These are phyloP conservation scores for Larix kaempferi DNA, from an alignment of 75 land plant species.

Conservation along the genomic window DNA sequence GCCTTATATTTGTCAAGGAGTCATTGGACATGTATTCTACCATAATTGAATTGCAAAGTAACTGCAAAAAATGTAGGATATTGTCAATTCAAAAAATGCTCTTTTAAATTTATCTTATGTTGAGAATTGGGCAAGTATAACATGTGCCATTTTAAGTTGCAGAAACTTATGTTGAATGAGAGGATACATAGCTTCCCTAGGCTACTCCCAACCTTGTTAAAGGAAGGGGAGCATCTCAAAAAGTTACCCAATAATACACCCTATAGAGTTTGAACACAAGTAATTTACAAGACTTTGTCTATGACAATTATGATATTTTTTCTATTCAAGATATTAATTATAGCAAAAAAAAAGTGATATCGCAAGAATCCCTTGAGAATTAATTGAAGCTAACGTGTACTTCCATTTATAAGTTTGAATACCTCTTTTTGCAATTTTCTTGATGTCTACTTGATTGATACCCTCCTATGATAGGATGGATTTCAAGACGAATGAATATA, in stretches of 20 bases:
- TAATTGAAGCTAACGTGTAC: too few relatives aligned
- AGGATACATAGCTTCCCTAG: constrained; percentile 62
- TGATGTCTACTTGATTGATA: too few relatives aligned
- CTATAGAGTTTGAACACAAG: constrained; percentile 71
- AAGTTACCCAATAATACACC: constrained; percentile 68
- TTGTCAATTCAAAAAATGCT: too few relatives aligned
- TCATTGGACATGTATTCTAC: too few relatives aligned
- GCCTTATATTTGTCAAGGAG: too few relatives aligned
- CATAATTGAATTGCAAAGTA: too few relatives aligned
- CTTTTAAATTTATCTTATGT: neutral
- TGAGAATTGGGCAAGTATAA: neutral
- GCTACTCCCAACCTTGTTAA: constrained; percentile 58
- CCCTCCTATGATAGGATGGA: neutral
- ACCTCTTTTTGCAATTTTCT: too few relatives aligned
- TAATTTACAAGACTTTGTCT: constrained; percentile 9
- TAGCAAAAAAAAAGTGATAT: too few relatives aligned
- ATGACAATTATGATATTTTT: neutral
- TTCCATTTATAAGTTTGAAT: too few relatives aligned
- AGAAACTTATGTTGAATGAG: constrained; percentile 98
- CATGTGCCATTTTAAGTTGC: constrained; percentile 6
- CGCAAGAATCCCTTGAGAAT: too few relatives aligned
- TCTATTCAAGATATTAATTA: neutral
- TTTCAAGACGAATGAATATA: neutral
- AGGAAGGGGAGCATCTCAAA: constrained; percentile 75
- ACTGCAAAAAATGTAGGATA: too few relatives aligned